Base-by-base conservation (phyloP, 1,284 basidiomycete genomes). In the Agroathelia rolfsii region DNA sequence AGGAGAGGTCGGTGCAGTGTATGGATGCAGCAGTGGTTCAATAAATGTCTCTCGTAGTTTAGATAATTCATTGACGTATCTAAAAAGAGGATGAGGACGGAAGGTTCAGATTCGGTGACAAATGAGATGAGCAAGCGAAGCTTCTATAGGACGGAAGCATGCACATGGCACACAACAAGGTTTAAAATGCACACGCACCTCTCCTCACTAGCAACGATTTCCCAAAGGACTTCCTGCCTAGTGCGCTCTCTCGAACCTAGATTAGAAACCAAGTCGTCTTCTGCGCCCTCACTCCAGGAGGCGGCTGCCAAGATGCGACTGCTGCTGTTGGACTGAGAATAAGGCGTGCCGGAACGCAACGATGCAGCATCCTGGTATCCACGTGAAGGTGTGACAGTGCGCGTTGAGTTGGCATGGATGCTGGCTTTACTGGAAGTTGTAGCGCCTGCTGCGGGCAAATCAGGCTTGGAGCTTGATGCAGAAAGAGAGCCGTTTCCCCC, bases 201-300 rank as follows among this genome's bases (percentile, higher is more conserved):
- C 55, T 97, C 93, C 59, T 97, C 94, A 47, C 87, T 92, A 24
- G 87, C 85, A 28, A 98, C 93, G 45, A 98, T 97, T 62, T 98
- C 94, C 72, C 92, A 96, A 20, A 98, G 58, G 3, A 97, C 94
- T 61, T 98, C 94, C 55, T 97, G 94, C 32, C 94, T 71, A 18
- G 90, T 96, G 32, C 94, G 75, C 54, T 98, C 94, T 37, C 92
- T 72, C 14, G 88, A 80, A 13, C 90, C 88, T 13, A 98, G 66
- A 51, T 98, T 94, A 25, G 80, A 79, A 6, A 97, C 89, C 19
- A 98, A 73, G 52, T 98, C 94, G 37, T 89, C 86, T 52, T 95
- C 87, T 6, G 92, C 90, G 49, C 86, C 85, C 55, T 96, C 88
- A 49, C 86, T 92, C 94, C 94, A 98, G 23, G 88, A 94, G 36